phyloP scores from a whole-genome alignment of 2,329 filamentous ascomycete species.

The Xylaria sp. region DNA sequence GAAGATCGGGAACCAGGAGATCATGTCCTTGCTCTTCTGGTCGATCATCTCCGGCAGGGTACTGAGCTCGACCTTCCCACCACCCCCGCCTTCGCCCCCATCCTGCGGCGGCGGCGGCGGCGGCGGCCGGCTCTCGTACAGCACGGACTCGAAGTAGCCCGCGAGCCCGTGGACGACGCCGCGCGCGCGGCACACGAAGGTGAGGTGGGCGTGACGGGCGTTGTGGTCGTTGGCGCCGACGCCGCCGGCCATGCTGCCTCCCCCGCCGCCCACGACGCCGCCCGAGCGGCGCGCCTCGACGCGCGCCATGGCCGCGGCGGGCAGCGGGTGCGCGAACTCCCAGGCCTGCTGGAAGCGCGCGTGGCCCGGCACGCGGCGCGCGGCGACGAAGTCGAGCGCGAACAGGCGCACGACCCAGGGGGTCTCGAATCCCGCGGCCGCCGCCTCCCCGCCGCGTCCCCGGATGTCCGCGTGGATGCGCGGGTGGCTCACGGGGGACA shows the following conservation, averaged over 20 bases:
- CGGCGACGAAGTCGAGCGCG: slow-evolving; percentile 83
- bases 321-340: slow-evolving; percentile 80
- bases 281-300: slow-evolving; percentile 62
- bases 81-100: slow-evolving; percentile 38
- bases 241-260: slow-evolving; percentile 73
- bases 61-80: slow-evolving; percentile 76
- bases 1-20: slow-evolving; percentile 98
- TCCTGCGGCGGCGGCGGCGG: slow-evolving; percentile 30
- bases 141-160: slow-evolving; percentile 95
- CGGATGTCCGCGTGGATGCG: slow-evolving; percentile 82
- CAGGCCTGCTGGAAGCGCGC: slow-evolving; percentile 74
- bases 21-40: slow-evolving; percentile 94
- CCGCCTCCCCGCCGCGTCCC: slow-evolving; percentile 56
- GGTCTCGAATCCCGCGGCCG: slow-evolving; percentile 78
- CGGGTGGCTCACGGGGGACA: slow-evolving; percentile 89
- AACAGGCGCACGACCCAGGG: slow-evolving; percentile 95
- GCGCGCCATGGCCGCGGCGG: slow-evolving; percentile 57
- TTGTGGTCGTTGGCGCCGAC: slow-evolving; percentile 92
- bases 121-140: slow-evolving; percentile 78
- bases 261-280: slow-evolving; percentile 67
- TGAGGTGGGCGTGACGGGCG: slow-evolving; percentile 73
- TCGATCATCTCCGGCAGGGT: slow-evolving; percentile 93
- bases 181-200: slow-evolving; percentile 75
- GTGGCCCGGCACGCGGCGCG: slow-evolving; percentile 56
- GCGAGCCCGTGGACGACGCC: slow-evolving; percentile 89